phyloP scores from a whole-genome alignment of 306 rosid species.

The Urtica urens region DNA sequence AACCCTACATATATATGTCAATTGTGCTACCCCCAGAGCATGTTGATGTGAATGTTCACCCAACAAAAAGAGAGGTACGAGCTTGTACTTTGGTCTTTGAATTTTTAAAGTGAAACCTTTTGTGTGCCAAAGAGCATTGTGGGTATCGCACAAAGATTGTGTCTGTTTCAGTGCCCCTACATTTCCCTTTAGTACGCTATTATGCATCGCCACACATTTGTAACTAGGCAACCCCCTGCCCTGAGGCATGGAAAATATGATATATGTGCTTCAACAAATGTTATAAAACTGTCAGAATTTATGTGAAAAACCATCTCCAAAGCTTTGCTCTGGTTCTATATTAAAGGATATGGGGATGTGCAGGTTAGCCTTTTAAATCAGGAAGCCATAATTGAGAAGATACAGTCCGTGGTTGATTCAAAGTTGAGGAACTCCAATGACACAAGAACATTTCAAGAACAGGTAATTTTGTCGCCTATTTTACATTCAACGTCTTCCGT shows the following conservation, averaged over 20 bases:
- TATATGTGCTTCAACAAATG: no score
- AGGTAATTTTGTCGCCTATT: constrained; percentile 31
- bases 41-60: constrained; percentile 87
- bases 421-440: constrained; percentile 78
- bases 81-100: not conserved
- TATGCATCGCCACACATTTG: not conserved
- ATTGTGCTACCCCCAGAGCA: constrained; percentile 72
- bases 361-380: constrained; percentile 90
- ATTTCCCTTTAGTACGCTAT: not conserved
- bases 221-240: not conserved
- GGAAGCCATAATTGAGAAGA: constrained; percentile 80
- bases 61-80: constrained; percentile 89
- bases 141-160: not conserved
- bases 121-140: not conserved
- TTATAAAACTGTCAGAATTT: no score
- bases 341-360: constrained; percentile 16
- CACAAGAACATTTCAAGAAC: constrained; percentile 59
- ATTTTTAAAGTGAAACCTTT: not conserved
- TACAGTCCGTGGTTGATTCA: constrained; percentile 70
- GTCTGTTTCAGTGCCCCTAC: not conserved
- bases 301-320: no score
- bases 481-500: constrained; percentile 6
- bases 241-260: not conserved
- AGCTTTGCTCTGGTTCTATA: no score
- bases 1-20: constrained; percentile 81